Evolutionary conservation across 1,284 basidiomycete genomes (phyloP).

Genomic region (Ganoderma lingzhi): DNA sequence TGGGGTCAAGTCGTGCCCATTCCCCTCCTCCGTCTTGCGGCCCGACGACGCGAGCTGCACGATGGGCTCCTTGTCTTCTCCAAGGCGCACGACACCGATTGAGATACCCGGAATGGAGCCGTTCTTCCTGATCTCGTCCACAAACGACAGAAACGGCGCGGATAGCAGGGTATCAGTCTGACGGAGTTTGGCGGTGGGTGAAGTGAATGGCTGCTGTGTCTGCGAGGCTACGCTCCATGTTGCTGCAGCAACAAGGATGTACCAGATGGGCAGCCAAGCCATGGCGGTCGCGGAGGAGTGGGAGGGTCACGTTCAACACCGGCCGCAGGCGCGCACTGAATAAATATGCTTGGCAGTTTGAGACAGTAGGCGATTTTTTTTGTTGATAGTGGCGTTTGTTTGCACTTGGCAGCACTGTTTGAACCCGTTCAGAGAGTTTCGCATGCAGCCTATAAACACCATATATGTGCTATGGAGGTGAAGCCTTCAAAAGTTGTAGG

Average conservation of each 20-base stretch:
- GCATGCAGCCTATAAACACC: background rate
- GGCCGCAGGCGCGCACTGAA: background rate
- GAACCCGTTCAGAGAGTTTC: too few relatives aligned
- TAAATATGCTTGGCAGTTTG: background rate
- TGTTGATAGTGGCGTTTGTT: too few relatives aligned
- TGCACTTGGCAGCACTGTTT: too few relatives aligned
- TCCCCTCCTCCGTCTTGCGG: constrained; percentile 40
- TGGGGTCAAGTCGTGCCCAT: constrained; percentile 34
- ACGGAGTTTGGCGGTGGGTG: background rate
- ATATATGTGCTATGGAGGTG: background rate
- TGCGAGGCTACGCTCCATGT: background rate
- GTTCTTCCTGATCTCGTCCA: constrained; percentile 30
- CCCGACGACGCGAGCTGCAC: constrained; percentile 32
- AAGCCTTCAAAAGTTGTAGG: background rate
- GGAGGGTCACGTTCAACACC: background rate
- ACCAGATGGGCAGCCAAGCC: background rate
- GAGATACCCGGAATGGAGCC: constrained; percentile 34
- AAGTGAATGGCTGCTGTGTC: constrained; percentile 1
- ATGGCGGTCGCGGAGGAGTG: background rate
- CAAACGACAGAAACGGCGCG: constrained; percentile 12
- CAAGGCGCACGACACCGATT: constrained; percentile 34
- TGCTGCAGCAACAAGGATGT: background rate
- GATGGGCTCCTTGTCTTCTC: constrained; percentile 16
- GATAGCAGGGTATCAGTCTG: constrained; percentile 10
- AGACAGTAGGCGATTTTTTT: too few relatives aligned